Evolutionary conservation across 1,284 basidiomycete species (phyloP), one percentile per base, ranked within the genome.

Genomic region (Cystobasidiaceae sp.): DNA sequence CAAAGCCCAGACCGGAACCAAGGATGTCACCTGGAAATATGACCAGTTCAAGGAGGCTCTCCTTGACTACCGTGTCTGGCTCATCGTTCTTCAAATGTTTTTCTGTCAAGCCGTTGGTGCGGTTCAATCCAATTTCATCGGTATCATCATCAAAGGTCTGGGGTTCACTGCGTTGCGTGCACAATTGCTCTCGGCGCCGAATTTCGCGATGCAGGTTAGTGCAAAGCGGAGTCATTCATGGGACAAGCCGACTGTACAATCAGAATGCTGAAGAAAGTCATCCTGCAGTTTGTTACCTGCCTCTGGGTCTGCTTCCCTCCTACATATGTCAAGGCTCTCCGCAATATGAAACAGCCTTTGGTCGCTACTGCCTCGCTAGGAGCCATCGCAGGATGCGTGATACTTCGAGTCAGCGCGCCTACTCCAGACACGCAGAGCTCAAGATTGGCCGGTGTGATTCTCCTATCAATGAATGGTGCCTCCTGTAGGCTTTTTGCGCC

Each of bases 81-180:
- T 55, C 5, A 32, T 55, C 34, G 33, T 25, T 23, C 8, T 55
- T 1, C 51, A 55, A 21, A 55, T 55, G 51, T 55, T 55, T 39
- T 41, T n/a, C 15, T 25, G 34, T 19, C 34, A 32, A 4, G 23
- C 51, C n/a, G 28, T 41, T 27, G 51, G 34, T 8, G 43, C 27
- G 6, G 33, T 55, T 21, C 39, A 33, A 1, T 25, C 33, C 2
- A 55, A 55, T 23, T 55, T 55, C 13, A 25, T 55, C 33, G 51
- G 51, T 54, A 55, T 55, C 23, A 41, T 55, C 5, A 55, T 55
- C 34, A 55, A 55, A 28, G 51, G 51, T 34, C 37, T 55, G 1
- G 51, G 51, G 2, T 55, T 39, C 43, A 55, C 51, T 25, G 51
- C 51, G 5, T 41, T 55, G 3, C 39, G 43, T 25, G 51, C 51